phyloP scores from a whole-genome alignment of 2,329 filamentous ascomycete species.

The Fusarium papillatum region DNA sequence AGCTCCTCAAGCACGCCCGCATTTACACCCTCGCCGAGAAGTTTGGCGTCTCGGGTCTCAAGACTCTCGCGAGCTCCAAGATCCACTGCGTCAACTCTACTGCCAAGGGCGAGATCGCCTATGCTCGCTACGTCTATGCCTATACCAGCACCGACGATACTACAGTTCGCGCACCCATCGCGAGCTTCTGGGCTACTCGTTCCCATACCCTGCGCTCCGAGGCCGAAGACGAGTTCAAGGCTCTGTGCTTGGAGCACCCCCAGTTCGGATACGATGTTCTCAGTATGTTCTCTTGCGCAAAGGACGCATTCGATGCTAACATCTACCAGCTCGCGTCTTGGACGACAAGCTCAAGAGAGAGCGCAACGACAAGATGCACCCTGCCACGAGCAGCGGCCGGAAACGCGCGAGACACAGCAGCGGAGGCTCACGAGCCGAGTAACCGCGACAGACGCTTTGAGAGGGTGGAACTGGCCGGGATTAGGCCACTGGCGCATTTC shows the following conservation, averaged over 20 bases:
- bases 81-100: slow-evolving; percentile 93
- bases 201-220: slow-evolving; percentile 85
- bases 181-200: slow-evolving; percentile 44
- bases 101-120: slow-evolving; percentile 90
- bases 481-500: not conserved
- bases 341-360: slow-evolving; percentile 77
- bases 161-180: slow-evolving; percentile 40
- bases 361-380: slow-evolving; percentile 71
- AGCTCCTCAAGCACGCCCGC: slow-evolving; percentile 89
- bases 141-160: slow-evolving; percentile 37
- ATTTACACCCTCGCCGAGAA: slow-evolving; percentile 91
- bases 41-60: slow-evolving; percentile 77
- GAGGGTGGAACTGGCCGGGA: not conserved
- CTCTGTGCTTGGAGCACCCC: slow-evolving; percentile 89
- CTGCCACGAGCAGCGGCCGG: slow-evolving; percentile 62
- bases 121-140: slow-evolving; percentile 74
- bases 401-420: slow-evolving; percentile 70
- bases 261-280: slow-evolving; percentile 96
- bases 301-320: slow-evolving; percentile 9
- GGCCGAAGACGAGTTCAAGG: slow-evolving; percentile 87
- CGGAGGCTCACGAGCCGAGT: slow-evolving; percentile 43
- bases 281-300: slow-evolving; percentile 62
- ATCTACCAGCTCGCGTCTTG: slow-evolving; percentile 67
- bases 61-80: slow-evolving; percentile 85
- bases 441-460: not conserved